Evolutionary conservation across 2,329 filamentous ascomycete genomes (phyloP), one percentile per base, ranked within the genome.

Genomic region (Lasiodiplodia citricola): DNA sequence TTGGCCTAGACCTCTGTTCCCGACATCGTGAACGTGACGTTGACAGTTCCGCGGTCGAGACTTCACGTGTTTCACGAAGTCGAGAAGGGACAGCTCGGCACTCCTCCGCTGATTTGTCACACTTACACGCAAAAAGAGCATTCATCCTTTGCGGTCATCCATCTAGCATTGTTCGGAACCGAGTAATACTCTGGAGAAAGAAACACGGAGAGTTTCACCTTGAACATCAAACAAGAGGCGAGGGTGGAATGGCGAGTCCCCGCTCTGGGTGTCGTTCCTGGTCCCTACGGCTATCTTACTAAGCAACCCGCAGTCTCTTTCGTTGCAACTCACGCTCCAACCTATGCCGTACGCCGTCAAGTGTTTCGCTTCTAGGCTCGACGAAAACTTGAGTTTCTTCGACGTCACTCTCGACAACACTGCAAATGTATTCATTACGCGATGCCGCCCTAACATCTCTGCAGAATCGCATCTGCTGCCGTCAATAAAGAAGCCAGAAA

Each of bases 401-500:
- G 38, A 64, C n/a, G 65, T 70, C 11, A 37, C 44, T 23, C 25
- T 72, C 2, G 70, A 58, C 18, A 14, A 69, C 13, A 44, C 23
- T 41, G 63, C 63, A 13, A 58, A 72, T 38, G 73, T 78, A 10
- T 78, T 72, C 66, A 70, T 79, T 37, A 75, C 76, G 1, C 70
- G 73, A 37, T 66, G 74, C 44, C 58, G 28, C 16, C 18, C 28
- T 21, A 51, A 23, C 8, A 51, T 51, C 11, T 18, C 16, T 28
- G 28, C 7, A n/a, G 23, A 25, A n/a, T 44, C 58, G 2, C 31
- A 18, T 18, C 10, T 63, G 28, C 21, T 51, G 28, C 16, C n/a
- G 11, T 10, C 25, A 50, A 13, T 11, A 6, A 23, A 57, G 13
- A 23, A 7, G 21, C 38, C 7, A 10, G n/a, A 10, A 8, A 21